phyloP scores from a whole-genome alignment of 2,329 filamentous ascomycete species.

The Alternaria sp. region DNA sequence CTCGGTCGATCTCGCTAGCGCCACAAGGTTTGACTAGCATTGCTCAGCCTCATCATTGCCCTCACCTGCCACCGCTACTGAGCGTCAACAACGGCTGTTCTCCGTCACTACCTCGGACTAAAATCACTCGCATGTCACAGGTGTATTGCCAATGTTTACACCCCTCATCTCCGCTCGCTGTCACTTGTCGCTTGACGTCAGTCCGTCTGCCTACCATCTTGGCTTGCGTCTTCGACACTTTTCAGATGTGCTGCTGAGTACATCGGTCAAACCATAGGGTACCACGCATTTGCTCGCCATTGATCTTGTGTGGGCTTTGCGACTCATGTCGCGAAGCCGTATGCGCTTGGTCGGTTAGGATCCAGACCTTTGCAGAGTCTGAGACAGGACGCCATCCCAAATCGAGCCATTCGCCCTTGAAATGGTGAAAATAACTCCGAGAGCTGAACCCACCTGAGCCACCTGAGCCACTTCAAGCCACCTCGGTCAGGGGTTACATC shows the following conservation, averaged over 20 bases:
- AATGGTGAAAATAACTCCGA: background rate
- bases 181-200: constrained; percentile 6
- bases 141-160: constrained; percentile 1
- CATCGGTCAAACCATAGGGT: background rate
- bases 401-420: constrained; percentile 1
- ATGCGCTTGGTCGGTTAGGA: background rate
- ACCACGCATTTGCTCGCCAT: background rate
- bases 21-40: constrained; percentile 8
- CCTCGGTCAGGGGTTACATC: background rate
- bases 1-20: constrained; percentile 19
- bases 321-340: background rate
- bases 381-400: background rate
- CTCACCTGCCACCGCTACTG: background rate
- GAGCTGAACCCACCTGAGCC: background rate
- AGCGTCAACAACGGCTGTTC: constrained; percentile 5
- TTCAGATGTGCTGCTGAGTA: background rate
- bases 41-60: constrained; percentile 12
- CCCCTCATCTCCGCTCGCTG: background rate
- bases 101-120: constrained; percentile 4
- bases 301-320: background rate
- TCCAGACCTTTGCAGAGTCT: background rate
- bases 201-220: background rate
- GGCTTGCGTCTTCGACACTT: background rate
- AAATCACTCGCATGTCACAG: background rate
- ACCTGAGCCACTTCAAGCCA: background rate